Evolutionary conservation across 2,329 filamentous ascomycete species (phyloP), one percentile per base, ranked within the genome.

Genomic region (Lachnellula cervina): DNA sequence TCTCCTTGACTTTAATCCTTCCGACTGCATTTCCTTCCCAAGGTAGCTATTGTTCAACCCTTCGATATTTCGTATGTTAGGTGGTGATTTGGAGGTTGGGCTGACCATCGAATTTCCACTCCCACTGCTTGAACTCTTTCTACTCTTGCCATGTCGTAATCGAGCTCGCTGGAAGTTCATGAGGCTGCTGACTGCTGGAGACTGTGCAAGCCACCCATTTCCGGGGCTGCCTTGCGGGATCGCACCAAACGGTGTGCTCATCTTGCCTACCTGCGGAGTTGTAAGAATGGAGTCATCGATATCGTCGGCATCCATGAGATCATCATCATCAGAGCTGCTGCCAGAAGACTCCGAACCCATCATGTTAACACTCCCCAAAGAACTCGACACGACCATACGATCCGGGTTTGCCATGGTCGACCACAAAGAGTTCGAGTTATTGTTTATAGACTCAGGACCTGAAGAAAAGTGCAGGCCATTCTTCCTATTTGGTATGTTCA

Each of bases 281-380:
- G 82, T 89, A 60, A 92, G 77, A 68, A 94, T 91, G 11, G 87
- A 79, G 64, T 96, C 91, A 52, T 90, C 88, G 71, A 84, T 73
- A 59, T 89, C 79, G 52, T 88, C 84, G 55, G 88, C 85, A 67
- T 90, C 87, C 82, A 87, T 85, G 19, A 80, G 68, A 57, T 86
- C 82, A 62, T 89, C 86, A 47, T 88, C 84, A 51, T 85, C 87
- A 4, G 85, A 89, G 59, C 79, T 84, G 51, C 80, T 85, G 43
- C 83, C 89, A 4, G 89, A 92, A 34, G 87, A 87, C 61, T 95
- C 91, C 0, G 88, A 91, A 28, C 84, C 85, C 59, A 93, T 75
- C 80, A 90, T 86, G 51, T 70, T 69, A n/a, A 71, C 64, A 53
- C 69, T 71, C 11, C 69, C 69, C 50, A 71, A 54, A 34, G 91